Evolutionary conservation across 2,329 filamentous ascomycete genomes (phyloP).

Genomic region (Ilyonectria robusta): DNA sequence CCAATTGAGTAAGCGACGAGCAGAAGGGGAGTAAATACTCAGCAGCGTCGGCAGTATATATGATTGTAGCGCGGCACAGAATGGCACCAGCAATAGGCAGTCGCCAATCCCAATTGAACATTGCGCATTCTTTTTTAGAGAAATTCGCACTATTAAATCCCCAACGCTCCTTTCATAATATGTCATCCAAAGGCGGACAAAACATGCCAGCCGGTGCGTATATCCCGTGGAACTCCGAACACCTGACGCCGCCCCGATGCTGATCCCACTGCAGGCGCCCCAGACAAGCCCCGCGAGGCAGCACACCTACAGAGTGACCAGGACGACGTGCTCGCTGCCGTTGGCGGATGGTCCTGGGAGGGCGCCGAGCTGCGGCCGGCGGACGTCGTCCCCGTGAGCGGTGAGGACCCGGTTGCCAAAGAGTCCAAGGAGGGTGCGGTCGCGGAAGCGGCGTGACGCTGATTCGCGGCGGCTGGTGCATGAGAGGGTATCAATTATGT

Average conservation of each 20-base stretch:
- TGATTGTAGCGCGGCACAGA: background rate
- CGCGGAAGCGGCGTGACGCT: conserved; percentile 13
- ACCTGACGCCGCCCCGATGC: background rate
- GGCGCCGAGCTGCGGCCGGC: background rate
- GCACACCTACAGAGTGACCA: conserved; percentile 4
- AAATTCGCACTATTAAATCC: background rate
- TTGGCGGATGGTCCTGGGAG: conserved; percentile 18
- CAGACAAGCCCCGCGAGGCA: background rate
- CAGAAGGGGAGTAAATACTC: background rate
- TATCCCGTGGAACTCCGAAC: background rate
- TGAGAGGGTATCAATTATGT: conserved; percentile 24
- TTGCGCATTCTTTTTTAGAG: background rate
- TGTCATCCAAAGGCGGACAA: background rate
- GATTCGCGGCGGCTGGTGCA: background rate
- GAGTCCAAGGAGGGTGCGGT: conserved; percentile 9
- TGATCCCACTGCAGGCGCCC: background rate
- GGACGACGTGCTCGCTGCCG: conserved; percentile 8
- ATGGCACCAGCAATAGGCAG: too few species aligned
- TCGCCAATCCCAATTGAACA: background rate
- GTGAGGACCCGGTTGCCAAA: background rate
- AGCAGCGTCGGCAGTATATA: background rate
- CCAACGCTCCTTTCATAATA: background rate
- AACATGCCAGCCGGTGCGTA: background rate
- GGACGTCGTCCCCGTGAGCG: background rate
- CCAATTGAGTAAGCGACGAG: background rate